Evolutionary conservation across 2,329 filamentous ascomycete genomes (phyloP).

Genomic region (Colletotrichum orchidophilum): DNA sequence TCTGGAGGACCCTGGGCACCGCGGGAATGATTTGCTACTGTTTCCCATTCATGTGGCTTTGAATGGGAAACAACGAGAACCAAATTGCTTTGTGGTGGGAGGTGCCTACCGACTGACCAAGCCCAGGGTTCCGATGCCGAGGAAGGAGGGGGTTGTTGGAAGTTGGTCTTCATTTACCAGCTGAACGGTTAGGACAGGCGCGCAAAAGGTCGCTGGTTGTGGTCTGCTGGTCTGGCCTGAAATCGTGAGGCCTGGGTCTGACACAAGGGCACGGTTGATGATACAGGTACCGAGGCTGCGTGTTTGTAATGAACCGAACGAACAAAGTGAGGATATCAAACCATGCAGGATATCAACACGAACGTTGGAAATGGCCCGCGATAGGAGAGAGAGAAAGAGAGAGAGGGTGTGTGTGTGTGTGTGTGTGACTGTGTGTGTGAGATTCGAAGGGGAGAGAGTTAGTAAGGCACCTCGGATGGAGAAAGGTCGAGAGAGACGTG

Average conservation of each 20-base stretch:
- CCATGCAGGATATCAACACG: neutral
- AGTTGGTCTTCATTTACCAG: neutral
- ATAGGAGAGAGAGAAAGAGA: neutral
- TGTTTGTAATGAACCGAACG: neutral
- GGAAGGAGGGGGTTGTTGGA: neutral
- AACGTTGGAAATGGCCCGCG: neutral
- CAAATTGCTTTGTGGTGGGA: neutral
- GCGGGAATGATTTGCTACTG: neutral
- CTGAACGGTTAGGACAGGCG: neutral
- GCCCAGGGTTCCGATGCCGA: neutral
- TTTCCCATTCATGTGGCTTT: slow-evolving; percentile 24
- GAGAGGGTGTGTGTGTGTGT: too few relatives aligned
- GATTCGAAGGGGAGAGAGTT: too few relatives aligned
- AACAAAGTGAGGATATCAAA: neutral
- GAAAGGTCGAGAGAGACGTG: too few relatives aligned
- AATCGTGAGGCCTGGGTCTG: neutral
- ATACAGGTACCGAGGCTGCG: neutral
- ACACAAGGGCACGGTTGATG: neutral
- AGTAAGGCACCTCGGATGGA: too few relatives aligned
- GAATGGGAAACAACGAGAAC: slow-evolving; percentile 10
- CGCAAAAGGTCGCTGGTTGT: neutral
- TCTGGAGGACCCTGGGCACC: neutral
- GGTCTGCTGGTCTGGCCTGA: neutral
- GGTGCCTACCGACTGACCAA: neutral
- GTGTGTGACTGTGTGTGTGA: too few relatives aligned